Conservation (phyloP, 2,329 filamentous ascomycete species). For the Fusarium sororula region DNA sequence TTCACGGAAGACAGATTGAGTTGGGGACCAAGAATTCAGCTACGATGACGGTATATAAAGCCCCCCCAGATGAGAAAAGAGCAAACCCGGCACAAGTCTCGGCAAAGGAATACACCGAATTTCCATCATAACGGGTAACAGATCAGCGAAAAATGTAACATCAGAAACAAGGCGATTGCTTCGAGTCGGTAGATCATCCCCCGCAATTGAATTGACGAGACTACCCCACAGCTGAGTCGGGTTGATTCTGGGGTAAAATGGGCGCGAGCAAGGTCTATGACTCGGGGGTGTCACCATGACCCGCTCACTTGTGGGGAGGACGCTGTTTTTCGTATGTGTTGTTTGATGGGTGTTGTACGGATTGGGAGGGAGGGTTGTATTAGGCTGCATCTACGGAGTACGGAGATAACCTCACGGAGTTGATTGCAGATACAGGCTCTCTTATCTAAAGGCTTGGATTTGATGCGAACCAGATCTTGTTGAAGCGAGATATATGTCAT, state of each 20-base stretch:
- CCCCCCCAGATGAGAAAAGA: background rate
- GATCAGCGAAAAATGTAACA: constrained; percentile 2
- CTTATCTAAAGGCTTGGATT: background rate
- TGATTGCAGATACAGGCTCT: too few relatives aligned
- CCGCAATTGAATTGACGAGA: background rate
- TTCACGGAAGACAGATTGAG: background rate
- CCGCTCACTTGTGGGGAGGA: background rate
- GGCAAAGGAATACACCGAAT: constrained; percentile 1
- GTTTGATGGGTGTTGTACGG: background rate
- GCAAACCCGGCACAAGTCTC: background rate
- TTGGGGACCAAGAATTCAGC: background rate
- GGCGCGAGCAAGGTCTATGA: background rate
- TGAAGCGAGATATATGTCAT: background rate
- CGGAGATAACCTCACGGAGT: background rate
- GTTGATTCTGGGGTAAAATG: background rate
- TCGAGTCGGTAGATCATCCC: background rate
- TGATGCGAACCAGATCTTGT: background rate
- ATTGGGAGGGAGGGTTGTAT: background rate
- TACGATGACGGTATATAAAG: background rate
- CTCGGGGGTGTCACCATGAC: background rate
- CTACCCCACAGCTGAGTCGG: constrained; percentile 1
- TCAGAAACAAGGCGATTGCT: background rate
- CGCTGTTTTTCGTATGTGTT: background rate
- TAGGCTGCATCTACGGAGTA: background rate
- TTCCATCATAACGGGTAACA: background rate